Percentiles rank a stretch among this genome's conserved stretches.
phyloP scores from a whole-genome alignment of 306 rosid species.

The Prunus davidiana region DNA sequence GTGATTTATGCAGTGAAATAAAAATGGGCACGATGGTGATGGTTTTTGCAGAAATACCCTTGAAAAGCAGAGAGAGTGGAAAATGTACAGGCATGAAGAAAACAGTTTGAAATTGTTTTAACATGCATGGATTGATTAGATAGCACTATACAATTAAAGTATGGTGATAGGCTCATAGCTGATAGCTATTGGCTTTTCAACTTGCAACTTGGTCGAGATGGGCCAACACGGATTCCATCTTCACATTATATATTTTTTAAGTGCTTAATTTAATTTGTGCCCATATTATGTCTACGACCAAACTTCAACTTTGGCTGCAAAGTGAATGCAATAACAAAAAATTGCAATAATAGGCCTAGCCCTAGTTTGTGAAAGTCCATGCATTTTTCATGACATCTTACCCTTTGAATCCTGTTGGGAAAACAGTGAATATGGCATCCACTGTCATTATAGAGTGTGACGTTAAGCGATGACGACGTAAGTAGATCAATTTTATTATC shows the following conservation, averaged over 20 bases:
- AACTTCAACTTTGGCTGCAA: neutral
- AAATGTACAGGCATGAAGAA: neutral
- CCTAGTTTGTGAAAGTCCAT: neutral
- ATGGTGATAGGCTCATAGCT: slow-evolving; percentile 15
- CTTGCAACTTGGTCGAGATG: slow-evolving; percentile 24
- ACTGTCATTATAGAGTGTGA: too few relatives aligned
- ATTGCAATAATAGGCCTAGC: too few relatives aligned
- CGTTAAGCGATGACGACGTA: too few relatives aligned
- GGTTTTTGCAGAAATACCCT: slow-evolving; percentile 22
- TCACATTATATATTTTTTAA: neutral
- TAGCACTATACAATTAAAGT: slow-evolving; percentile 19
- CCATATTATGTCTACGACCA: neutral
- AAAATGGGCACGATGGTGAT: neutral
- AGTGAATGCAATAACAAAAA: neutral
- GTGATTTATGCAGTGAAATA: neutral
- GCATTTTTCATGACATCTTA: neutral
- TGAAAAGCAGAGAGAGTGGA: neutral
- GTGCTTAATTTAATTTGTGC: neutral
- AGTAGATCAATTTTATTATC: too few relatives aligned
- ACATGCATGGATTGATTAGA: slow-evolving; percentile 32
- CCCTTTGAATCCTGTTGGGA: neutral
- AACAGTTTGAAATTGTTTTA: slow-evolving; percentile 16
- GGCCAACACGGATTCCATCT: slow-evolving; percentile 37
- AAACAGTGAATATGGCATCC: too few relatives aligned
- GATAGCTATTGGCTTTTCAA: slow-evolving; percentile 28